These are phyloP conservation scores for Fraxinus nigra DNA, from an alignment of 305 asterid genomes.

Conservation along the genomic window DNA sequence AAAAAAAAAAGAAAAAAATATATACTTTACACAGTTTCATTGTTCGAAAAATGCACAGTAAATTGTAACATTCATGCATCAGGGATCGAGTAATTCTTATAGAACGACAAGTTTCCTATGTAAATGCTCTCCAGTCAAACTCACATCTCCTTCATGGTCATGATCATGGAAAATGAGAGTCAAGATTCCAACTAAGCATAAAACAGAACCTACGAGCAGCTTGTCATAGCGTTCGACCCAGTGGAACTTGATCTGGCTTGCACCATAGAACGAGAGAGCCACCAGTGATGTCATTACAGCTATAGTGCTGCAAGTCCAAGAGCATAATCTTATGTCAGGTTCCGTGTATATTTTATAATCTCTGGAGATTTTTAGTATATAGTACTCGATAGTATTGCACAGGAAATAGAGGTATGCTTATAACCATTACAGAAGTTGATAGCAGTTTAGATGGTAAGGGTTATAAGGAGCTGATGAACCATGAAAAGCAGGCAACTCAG, in stretches of 20 bases:
- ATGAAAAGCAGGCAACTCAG: neutral
- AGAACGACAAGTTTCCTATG: constrained; percentile 65
- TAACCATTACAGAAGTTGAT: neutral
- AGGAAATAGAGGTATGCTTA: neutral
- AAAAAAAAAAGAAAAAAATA: neutral
- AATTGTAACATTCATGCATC: constrained; percentile 1
- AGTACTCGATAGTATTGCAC: neutral
- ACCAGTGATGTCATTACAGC: constrained; percentile 92
- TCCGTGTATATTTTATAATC: neutral
- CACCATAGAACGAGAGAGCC: constrained; percentile 95
- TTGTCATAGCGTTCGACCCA: constrained; percentile 96
- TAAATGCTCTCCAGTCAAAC: constrained; percentile 42
- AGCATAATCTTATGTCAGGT: neutral
- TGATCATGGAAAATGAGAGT: constrained; percentile 69
- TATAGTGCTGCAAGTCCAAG: constrained; percentile 66
- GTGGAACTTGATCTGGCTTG: constrained; percentile 94
- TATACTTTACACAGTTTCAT: neutral
- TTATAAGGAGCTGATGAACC: neutral
- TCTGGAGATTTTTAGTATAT: neutral
- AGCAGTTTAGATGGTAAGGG: neutral
- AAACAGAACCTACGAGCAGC: constrained; percentile 92
- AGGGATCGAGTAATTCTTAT: constrained; percentile 15
- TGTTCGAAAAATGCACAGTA: neutral
- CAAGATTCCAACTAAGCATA: constrained; percentile 81
- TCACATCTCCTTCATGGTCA: constrained; percentile 51